phyloP scores from a whole-genome alignment of 306 rosid genomes.

The Castanea sativa region DNA sequence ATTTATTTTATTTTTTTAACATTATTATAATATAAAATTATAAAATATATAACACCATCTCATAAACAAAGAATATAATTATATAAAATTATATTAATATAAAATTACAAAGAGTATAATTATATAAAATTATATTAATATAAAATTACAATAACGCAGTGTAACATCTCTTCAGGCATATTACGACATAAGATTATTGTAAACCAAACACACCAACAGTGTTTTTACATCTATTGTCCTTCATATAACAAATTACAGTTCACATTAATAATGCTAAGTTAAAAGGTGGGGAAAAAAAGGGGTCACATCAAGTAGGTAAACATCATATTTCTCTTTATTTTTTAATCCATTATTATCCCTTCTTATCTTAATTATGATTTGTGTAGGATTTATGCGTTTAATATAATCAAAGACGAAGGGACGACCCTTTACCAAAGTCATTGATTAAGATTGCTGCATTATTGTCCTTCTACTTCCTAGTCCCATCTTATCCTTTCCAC shows the following conservation, averaged over 20 bases:
- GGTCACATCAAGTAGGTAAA: background rate
- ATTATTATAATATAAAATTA: too few species aligned
- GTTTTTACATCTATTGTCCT: background rate
- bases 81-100: too few species aligned
- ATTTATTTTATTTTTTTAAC: too few species aligned
- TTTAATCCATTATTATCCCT: background rate
- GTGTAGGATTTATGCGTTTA: background rate
- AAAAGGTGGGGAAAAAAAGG: background rate
- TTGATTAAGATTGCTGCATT: background rate
- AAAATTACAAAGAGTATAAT: background rate
- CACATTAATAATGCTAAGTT: background rate
- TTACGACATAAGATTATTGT: accelerated
- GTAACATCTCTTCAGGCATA: too few species aligned
- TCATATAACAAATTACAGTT: background rate
- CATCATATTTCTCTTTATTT: background rate
- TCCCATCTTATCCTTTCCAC: background rate
- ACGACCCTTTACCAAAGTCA: too few species aligned
- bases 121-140: too few species aligned
- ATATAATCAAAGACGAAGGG: background rate
- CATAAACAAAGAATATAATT: too few species aligned
- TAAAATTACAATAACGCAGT: background rate
- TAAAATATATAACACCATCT: too few species aligned
- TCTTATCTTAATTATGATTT: background rate
- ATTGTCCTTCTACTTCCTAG: background rate
- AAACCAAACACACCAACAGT: too few species aligned